These are phyloP conservation scores for Rhynchospora tenuis DNA, from an alignment of 176 grass and related monocot species.

Conservation along the genomic window DNA sequence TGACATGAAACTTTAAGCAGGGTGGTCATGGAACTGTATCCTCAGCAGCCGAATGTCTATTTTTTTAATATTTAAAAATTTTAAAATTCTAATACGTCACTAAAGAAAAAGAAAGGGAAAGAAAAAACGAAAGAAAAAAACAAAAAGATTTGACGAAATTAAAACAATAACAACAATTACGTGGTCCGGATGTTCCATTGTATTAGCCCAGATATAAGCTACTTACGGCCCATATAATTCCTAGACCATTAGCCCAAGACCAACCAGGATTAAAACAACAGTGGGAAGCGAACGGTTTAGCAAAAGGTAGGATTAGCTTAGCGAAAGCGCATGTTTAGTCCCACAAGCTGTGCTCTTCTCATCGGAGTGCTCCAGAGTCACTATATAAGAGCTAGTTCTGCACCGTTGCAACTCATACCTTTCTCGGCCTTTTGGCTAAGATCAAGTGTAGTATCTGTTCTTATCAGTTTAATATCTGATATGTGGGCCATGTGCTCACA, in stretches of 20 bases:
- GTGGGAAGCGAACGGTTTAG: not conserved
- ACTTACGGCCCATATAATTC: not conserved
- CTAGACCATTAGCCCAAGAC: not conserved
- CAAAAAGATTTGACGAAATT: too few species aligned
- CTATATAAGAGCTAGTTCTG: not conserved
- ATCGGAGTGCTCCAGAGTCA: not conserved
- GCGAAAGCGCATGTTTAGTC: not conserved
- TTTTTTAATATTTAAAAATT: too few species aligned
- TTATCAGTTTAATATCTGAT: slow-evolving; percentile 51
- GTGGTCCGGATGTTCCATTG: not conserved
- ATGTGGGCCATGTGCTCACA: too few species aligned
- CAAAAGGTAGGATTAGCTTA: not conserved
- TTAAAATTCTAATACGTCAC: too few species aligned
- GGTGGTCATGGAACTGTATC: too few species aligned
- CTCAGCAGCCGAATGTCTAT: too few species aligned
- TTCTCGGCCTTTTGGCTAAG: slow-evolving; percentile 55
- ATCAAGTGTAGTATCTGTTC: slow-evolving; percentile 65
- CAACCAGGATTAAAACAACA: not conserved
- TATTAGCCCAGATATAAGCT: not conserved
- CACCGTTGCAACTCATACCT: slow-evolving; percentile 5
- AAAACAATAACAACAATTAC: not conserved
- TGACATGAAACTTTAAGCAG: too few species aligned
- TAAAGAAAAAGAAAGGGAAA: too few species aligned
- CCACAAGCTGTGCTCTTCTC: not conserved
- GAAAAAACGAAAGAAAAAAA: too few species aligned